These are phyloP conservation scores for Sarcodon aspratus DNA, from an alignment of 768 basidiomycete species.

Conservation along the genomic window DNA sequence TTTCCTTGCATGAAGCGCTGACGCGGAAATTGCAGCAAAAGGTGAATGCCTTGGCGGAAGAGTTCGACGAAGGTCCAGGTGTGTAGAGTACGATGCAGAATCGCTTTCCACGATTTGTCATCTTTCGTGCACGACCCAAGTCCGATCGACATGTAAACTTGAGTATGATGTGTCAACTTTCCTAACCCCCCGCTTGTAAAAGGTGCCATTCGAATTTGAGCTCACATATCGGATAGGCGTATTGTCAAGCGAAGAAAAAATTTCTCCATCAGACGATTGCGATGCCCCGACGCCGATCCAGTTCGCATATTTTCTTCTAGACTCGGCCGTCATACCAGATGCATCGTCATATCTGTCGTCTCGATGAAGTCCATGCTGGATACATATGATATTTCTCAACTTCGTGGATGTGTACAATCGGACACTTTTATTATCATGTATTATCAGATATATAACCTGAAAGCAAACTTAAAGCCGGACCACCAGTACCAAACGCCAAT, in stretches of 20 bases:
- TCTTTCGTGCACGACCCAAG: no score
- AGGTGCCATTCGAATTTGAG: conserved; percentile 65
- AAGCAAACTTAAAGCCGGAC: conserved; percentile 37
- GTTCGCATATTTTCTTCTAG: neutral
- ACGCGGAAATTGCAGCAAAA: conserved; percentile 31
- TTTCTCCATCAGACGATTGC: neutral
- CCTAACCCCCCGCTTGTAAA: conserved; percentile 41
- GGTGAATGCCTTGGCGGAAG: conserved; percentile 45
- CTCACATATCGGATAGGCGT: conserved; percentile 53
- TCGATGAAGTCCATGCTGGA: neutral
- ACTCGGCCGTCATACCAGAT: neutral
- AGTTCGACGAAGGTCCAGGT: conserved; percentile 55
- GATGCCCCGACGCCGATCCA: neutral
- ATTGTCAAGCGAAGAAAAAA: conserved; percentile 62
- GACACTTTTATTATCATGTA: neutral
- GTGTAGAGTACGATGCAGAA: conserved; percentile 18
- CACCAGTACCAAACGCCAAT: conserved; percentile 54
- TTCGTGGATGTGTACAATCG: neutral
- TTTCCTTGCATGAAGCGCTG: neutral
- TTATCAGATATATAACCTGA: neutral
- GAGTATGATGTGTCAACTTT: neutral
- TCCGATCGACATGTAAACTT: no score
- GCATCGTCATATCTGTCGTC: neutral
- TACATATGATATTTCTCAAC: neutral
- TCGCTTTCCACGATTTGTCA: no score